Percentiles rank a stretch among this genome's conserved stretches.
phyloP scores from a whole-genome alignment of 2,329 filamentous ascomycete genomes.

The Fusarium hostae region DNA sequence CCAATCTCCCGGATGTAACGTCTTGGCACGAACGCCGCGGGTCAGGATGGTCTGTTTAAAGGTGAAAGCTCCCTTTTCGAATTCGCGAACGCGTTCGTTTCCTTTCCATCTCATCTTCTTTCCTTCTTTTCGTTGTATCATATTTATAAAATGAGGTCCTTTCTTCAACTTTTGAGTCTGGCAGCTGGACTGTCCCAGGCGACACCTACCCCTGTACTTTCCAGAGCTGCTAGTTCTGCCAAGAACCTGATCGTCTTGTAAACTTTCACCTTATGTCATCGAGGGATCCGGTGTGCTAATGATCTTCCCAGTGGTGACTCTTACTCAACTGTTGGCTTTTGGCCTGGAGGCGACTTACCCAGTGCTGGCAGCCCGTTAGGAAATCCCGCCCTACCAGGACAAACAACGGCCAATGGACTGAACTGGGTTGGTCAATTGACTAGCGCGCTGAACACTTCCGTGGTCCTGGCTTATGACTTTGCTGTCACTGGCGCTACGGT shows the following conservation, averaged over 20 bases:
- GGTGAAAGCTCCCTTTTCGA: neutral
- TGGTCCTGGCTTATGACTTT: constrained; percentile 28
- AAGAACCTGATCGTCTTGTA: constrained; percentile 17
- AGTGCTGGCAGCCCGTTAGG: constrained; percentile 9
- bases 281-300: neutral
- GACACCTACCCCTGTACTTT: neutral
- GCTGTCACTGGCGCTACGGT: constrained; percentile 32
- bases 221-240: neutral
- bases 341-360: constrained; percentile 15
- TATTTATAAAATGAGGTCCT: neutral
- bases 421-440: constrained; percentile 35
- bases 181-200: constrained; percentile 12
- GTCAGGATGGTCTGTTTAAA: neutral
- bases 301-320: constrained; percentile 3
- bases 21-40: neutral
- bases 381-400: constrained; percentile 19
- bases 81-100: rapidly evolving
- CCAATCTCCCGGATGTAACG: neutral
- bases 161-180: neutral
- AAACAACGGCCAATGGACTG: constrained; percentile 26
- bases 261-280: rapidly evolving
- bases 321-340: constrained; percentile 33
- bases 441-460: constrained; percentile 13
- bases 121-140: neutral
- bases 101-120: neutral